Evolutionary conservation across 1,284 basidiomycete genomes (phyloP), one percentile per base, ranked within the genome.

Genomic region (Salmacisia buchloeana): DNA sequence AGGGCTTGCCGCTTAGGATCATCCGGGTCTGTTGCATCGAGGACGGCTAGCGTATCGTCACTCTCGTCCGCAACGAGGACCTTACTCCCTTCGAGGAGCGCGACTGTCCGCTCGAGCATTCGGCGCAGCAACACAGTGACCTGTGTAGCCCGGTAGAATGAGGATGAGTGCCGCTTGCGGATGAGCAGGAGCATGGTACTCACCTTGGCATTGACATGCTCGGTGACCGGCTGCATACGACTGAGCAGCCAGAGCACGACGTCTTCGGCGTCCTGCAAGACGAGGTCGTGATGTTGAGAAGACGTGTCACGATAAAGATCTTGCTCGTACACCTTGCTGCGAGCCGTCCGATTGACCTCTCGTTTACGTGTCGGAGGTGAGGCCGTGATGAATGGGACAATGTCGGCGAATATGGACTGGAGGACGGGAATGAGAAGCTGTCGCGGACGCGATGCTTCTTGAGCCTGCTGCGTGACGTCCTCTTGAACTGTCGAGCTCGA

Each of bases 361-460:
- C 29, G 29, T 27, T n/a, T 9, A 27, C 4, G n/a, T 52, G 13
- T 27, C 7, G 49, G 49, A 9, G 49, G 29, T 7, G 27, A 3
- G 27, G 27, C 27, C n/a, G 49, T 54, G 9, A 54, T 27, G 49
- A 54, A 54, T 9, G 49, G 49, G 29, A 54, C 49, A 7, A 54
- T 15, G 29, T 54, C 49, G 49, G 49, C 10, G 1, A 54, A 54
- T 27, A 54, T 25, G 15, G 49, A 54, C 21, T 33, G 25, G 31
- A 54, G 31, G 27, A 54, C 49, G 49, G 49, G 49, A 18, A 54
- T 33, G 3, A 54, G 49, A 33, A 54, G 49, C 27, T 34, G 31
- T 27, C 49, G 49, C 12, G 49, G 49, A 18, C 29, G 25, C 6
- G 18, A 21, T 21, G 18, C 18, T 18, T 43, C 39, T 3, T 5